These are phyloP conservation scores for Scortechinia acanthostroma DNA, from an alignment of 2,329 filamentous ascomycete species.

Conservation along the genomic window DNA sequence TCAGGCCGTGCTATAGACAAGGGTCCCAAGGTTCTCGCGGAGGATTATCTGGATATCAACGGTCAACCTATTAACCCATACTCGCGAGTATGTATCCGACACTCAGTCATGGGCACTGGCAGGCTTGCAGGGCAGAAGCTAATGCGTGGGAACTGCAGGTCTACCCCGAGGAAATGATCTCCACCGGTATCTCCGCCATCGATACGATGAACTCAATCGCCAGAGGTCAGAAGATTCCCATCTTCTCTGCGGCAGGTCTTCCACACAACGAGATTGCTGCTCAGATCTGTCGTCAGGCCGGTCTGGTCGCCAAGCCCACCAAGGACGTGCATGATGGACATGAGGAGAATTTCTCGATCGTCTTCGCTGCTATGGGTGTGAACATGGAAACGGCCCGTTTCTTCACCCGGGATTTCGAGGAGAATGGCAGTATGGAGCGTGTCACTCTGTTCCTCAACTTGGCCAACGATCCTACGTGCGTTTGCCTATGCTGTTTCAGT, in stretches of 20 bases:
- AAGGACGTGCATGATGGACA: slow-evolving; percentile 95
- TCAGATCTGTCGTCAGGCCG: slow-evolving; percentile 94
- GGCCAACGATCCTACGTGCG: slow-evolving; percentile 95
- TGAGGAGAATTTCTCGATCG: slow-evolving; percentile 99
- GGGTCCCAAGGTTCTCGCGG: slow-evolving; percentile 92
- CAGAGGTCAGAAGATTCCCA: slow-evolving; percentile 98
- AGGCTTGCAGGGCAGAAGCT: background rate
- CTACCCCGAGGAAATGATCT: slow-evolving; percentile 99
- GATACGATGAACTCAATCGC: slow-evolving; percentile 98
- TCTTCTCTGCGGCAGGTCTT: slow-evolving; percentile 95
- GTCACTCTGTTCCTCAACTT: slow-evolving; percentile 97
- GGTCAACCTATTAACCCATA: slow-evolving; percentile 98
- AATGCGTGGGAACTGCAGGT: slow-evolving; percentile 62
- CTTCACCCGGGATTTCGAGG: slow-evolving; percentile 97
- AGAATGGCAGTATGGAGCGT: slow-evolving; percentile 97
- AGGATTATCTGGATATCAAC: slow-evolving; percentile 98
- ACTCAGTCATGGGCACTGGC: background rate
- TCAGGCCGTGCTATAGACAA: slow-evolving; percentile 98
- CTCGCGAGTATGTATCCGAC: slow-evolving; percentile 31
- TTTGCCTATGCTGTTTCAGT: slow-evolving; percentile 9
- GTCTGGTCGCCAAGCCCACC: slow-evolving; percentile 64
- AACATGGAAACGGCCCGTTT: slow-evolving; percentile 98
- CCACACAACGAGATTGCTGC: slow-evolving; percentile 99
- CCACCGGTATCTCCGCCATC: slow-evolving; percentile 97
- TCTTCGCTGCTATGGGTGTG: slow-evolving; percentile 99